Base-by-base conservation (phyloP, 495 filamentous ascomycete genomes). In the Daldinia grandis region DNA sequence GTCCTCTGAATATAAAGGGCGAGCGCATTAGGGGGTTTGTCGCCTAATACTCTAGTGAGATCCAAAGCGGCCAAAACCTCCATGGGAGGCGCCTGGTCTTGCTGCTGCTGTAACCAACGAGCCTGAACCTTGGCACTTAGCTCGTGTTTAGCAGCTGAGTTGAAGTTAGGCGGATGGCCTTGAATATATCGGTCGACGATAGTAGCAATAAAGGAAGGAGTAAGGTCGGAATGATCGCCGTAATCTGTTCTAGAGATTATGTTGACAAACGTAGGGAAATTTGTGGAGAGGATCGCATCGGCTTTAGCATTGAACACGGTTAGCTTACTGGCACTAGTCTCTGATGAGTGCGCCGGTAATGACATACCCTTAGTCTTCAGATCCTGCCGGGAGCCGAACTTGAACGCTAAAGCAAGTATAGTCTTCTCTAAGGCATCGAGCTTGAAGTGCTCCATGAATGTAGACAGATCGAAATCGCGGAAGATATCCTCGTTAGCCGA, bases 371-470 rank as follows among this genome's bases (percentile, higher is more conserved):
- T 98, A 15, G 88, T 90, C 72, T 92, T 91, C 56, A 98, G 82
- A 78, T 97, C 94, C 53, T 87, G 79, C 73, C 91, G 93, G 61
- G 86, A 85, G 7, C 88, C 90, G 35, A 89, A 87, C 78, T 94
- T 95, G 75, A 96, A 96, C 4, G 95, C 93, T 51, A 97, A 82
- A 27, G 93, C 93, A 47, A 99, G 84, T n/a, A 95, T 84, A 17
- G 92, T 91, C 83, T 96, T 97, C 73, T 93, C 86, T 15, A 97
- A 74, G 8, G 93, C 88, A 78, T 97, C 93, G 35, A 99, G 84
- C 67, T 93, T 91, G 83, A 98, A 98, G 76, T 97, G 93, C 58
- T 94, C 91, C 83, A 97, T 87, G 73, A 99, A 98, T 4, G 89
- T 92, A 4, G 92, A 91, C 10, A 98, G 85, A 75, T 98, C 94